Evolutionary conservation across 139 green algal genomes (phyloP).

Genomic region (Chlorella sp.): DNA sequence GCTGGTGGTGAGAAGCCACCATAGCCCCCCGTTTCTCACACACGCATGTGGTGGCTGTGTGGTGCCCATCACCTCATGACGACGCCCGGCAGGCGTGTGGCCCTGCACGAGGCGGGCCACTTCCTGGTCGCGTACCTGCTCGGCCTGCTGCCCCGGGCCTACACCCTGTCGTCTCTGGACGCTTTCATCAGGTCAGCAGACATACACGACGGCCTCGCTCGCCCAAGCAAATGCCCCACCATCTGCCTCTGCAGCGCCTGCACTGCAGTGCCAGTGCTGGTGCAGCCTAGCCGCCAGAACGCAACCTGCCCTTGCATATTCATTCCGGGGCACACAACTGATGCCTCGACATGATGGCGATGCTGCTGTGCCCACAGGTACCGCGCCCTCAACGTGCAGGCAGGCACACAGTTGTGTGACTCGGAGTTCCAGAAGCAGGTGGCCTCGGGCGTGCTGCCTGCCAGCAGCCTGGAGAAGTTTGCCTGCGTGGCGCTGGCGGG

Average conservation of each 20-base stretch:
- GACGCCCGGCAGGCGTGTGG: too few species aligned
- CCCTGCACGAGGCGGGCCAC: conserved; percentile 88
- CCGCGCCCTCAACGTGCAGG: conserved; percentile 87
- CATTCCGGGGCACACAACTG: neutral
- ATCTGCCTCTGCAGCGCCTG: neutral
- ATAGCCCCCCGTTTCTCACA: too few species aligned
- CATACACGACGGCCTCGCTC: neutral
- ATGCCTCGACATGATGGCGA: too few species aligned
- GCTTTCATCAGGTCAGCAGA: conserved; percentile 58
- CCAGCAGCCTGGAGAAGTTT: conserved; percentile 31
- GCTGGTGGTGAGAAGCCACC: too few species aligned
- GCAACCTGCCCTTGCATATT: neutral
- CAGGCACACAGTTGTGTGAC: conserved; percentile 92
- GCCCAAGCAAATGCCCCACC: neutral
- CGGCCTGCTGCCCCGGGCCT: conserved; percentile 81
- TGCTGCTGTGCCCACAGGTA: conserved; percentile 41
- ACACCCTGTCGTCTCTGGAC: conserved; percentile 82
- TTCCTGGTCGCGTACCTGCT: conserved; percentile 92
- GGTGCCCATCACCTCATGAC: too few species aligned
- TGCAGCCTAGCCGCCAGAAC: neutral
- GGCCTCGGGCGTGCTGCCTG: neutral
- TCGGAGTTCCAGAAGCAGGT: conserved; percentile 74
- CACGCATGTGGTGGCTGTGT: too few species aligned
- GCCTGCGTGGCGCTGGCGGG: conserved; percentile 84
- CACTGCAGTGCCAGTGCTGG: neutral